Conservation (phyloP, 1,284 basidiomycete species). For the Ceratobasidium sp. region DNA sequence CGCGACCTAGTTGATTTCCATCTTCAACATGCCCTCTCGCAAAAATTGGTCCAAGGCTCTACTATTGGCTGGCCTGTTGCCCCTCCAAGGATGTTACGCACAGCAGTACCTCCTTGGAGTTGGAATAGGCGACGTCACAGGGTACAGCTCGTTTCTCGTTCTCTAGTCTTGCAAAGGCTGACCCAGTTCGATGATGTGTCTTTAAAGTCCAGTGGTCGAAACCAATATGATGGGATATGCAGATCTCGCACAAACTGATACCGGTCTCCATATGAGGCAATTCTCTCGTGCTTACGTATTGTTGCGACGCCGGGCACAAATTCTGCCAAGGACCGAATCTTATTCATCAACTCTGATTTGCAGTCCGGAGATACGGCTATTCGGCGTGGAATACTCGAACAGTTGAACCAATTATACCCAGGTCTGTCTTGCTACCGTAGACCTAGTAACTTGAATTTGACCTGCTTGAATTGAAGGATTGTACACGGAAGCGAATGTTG, state of each 20-base stretch:
- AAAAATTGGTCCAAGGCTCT: not conserved
- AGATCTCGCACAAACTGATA: slow-evolving; percentile 68
- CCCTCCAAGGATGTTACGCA: slow-evolving; percentile 5
- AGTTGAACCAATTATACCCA: slow-evolving; percentile 62
- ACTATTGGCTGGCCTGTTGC: not conserved
- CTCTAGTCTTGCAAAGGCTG: not conserved
- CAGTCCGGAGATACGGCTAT: slow-evolving; percentile 74
- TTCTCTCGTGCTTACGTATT: slow-evolving; percentile 71
- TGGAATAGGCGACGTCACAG: slow-evolving; percentile 32
- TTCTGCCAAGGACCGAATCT: slow-evolving; percentile 61
- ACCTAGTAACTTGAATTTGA: slow-evolving; percentile 58
- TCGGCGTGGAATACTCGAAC: slow-evolving; percentile 69
- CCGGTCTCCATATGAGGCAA: slow-evolving; percentile 76
- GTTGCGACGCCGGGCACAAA: slow-evolving; percentile 63
- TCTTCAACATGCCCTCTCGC: slow-evolving; percentile 1
- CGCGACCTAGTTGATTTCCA: not conserved
- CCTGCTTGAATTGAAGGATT: slow-evolving; percentile 54
- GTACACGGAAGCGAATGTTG: slow-evolving; percentile 74
- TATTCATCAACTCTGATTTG: slow-evolving; percentile 77
- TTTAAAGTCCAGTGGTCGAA: slow-evolving; percentile 53
- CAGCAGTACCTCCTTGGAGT: slow-evolving; percentile 26
- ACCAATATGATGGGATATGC: slow-evolving; percentile 86
- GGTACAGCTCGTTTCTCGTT: not conserved
- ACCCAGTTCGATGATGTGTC: not conserved
- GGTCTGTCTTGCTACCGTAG: slow-evolving; percentile 57